Evolutionary conservation across 2,329 filamentous ascomycete species (phyloP).

Genomic region (Gnomoniopsis sp.): DNA sequence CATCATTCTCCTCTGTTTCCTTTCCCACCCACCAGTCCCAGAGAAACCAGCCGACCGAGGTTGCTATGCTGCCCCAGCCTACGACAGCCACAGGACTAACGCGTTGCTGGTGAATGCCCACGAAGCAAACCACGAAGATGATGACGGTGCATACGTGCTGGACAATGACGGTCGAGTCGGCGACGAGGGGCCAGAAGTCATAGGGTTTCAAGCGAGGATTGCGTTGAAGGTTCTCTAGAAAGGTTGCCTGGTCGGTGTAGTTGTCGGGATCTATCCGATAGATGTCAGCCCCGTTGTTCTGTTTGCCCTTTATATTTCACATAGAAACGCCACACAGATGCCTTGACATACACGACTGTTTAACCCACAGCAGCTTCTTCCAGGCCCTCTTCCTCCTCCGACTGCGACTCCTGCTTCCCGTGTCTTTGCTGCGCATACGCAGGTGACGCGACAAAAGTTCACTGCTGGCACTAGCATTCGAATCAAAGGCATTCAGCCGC

Average conservation of each 20-base stretch:
- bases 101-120: constrained; percentile 81
- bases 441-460: constrained; percentile 35
- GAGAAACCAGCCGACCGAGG: constrained; percentile 81
- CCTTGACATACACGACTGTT: constrained; percentile 74
- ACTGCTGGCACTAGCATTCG: constrained; percentile 7
- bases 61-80: constrained; percentile 77
- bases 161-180: constrained; percentile 92
- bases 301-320: too few relatives aligned
- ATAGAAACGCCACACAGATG: not conserved
- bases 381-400: constrained; percentile 70
- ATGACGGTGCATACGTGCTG: constrained; percentile 94
- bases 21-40: constrained; percentile 90
- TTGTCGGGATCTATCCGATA: constrained; percentile 79
- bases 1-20: constrained; percentile 47
- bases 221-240: constrained; percentile 90
- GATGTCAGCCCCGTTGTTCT: not conserved
- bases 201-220: constrained; percentile 93
- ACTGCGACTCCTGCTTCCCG: constrained; percentile 59
- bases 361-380: constrained; percentile 98
- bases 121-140: constrained; percentile 92
- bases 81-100: constrained; percentile 90
- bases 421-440: constrained; percentile 44
- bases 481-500: constrained; percentile 40
- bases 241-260: constrained; percentile 95
- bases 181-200: constrained; percentile 95